Percentiles rank a stretch among this genome's conserved stretches.
phyloP scores from a whole-genome alignment of 2,329 filamentous ascomycete species.

The Aotearoamyces nothofagi region DNA sequence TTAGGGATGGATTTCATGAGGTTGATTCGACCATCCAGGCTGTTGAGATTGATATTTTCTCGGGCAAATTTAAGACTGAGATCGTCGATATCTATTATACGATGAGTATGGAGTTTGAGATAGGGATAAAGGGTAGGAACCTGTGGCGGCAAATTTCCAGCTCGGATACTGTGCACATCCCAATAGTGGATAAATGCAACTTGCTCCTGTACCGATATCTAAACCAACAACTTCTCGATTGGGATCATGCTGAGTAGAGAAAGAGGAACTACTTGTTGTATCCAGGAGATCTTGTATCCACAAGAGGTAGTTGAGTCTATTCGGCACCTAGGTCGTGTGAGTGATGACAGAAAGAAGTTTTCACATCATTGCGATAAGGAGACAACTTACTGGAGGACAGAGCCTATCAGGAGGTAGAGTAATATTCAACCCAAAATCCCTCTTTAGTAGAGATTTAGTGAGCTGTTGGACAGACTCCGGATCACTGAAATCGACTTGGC shows the following conservation, averaged over 20 bases:
- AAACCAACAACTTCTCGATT: constrained; percentile 49
- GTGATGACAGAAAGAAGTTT: background rate
- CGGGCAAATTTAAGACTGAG: constrained; percentile 51
- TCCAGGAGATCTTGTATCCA: constrained; percentile 80
- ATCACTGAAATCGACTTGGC: constrained; percentile 66
- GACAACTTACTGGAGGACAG: constrained; percentile 58
- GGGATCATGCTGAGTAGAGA: constrained; percentile 33
- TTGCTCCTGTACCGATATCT: constrained; percentile 83
- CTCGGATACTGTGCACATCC: constrained; percentile 49
- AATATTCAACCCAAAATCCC: constrained; percentile 59
- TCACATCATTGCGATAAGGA: too few relatives aligned
- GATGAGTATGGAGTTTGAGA: constrained; percentile 13
- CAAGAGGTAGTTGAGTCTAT: constrained; percentile 74
- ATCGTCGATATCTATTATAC: constrained; percentile 52
- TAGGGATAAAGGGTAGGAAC: constrained; percentile 16
- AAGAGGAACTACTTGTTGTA: constrained; percentile 29
- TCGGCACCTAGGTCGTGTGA: too few relatives aligned
- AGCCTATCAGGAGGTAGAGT: constrained; percentile 63
- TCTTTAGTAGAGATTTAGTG: constrained; percentile 61
- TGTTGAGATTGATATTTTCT: constrained; percentile 52
- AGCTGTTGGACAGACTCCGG: constrained; percentile 64
- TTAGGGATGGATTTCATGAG: constrained; percentile 37
- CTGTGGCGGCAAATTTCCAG: constrained; percentile 62
- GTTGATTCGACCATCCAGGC: constrained; percentile 45
- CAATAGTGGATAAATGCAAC: constrained; percentile 79